Evolutionary conservation across 176 grass and related monocot genomes (phyloP), one percentile per base, ranked within the genome.

Genomic region (Tillandsia leiboldiana): DNA sequence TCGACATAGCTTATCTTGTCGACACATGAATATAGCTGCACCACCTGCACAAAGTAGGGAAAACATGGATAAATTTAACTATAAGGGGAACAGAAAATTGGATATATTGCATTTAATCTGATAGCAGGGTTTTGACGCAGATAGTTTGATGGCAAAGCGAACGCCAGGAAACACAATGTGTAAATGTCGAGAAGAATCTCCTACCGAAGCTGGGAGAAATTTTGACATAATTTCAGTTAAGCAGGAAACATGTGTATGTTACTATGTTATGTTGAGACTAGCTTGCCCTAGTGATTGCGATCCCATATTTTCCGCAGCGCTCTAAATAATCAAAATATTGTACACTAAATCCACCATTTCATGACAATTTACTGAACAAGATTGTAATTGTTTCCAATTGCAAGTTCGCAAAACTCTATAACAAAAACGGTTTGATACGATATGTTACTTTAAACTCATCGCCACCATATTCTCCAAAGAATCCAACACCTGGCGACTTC

Each of bases 1-100:
- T 99, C 94, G 11, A 99, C 51, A 68, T 83, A 93, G 66, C 83
- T 93, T 69, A 99, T 99, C 75, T 99, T 99, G 77, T 99, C 87
- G 2, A 99, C 84, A 50, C 94, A 99, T 26, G 94, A 99, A 81
- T 87, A 93, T 1, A 99, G 66, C 28, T 99, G 94, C 18, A 92
- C 82, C 3, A 99, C 94, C 94, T 90, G 66, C 17, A 23, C 22
- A 22, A 61, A 61, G n/a, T 61, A 61, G 56, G 56, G 22, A 61
- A 61, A 23, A 42, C 33, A 42, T 42, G 33, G 53, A 75, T 56
- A 77, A 69, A 51, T 20, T 73, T 54, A 58, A 65, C 12, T 53
- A 18, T 11, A 12, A 49, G 22, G 15, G 28, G 11, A 63, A 48
- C 11, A 9, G 17, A 48, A 23, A 10, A 17, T 14, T 26, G 42